phyloP scores from a whole-genome alignment of 352 stramenopile species.

The Phytopythium mirpurense region DNA sequence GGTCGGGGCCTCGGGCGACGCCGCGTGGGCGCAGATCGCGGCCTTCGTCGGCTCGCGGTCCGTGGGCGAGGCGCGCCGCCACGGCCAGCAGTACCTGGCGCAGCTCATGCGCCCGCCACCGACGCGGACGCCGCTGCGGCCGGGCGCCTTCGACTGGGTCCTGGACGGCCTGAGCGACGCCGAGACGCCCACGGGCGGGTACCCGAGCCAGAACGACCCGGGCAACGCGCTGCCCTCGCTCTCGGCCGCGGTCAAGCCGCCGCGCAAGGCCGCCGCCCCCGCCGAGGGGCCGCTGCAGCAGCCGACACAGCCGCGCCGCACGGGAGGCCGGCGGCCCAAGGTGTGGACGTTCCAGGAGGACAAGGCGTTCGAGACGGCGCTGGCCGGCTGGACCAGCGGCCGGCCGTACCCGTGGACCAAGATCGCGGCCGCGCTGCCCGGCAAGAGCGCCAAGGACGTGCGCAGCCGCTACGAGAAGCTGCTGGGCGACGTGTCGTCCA shows the following conservation, averaged over 20 bases:
- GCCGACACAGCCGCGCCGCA: constrained; percentile 17
- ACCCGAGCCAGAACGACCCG: constrained; percentile 20
- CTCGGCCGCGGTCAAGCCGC: background rate
- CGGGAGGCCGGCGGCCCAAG: constrained; percentile 23
- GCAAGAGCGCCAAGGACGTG: constrained; percentile 74
- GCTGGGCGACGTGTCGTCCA: constrained; percentile 60
- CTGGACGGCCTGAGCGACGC: constrained; percentile 6
- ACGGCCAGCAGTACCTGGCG: constrained; percentile 72
- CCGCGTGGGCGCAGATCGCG: constrained; percentile 71
- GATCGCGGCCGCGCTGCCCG: constrained; percentile 60
- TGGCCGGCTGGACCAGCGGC: constrained; percentile 49
- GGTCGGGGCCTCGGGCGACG: constrained; percentile 40
- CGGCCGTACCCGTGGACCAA: constrained; percentile 79
- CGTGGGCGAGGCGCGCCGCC: constrained; percentile 56
- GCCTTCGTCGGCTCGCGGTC: constrained; percentile 64
- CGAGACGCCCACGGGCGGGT: background rate
- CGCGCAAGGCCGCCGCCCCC: background rate
- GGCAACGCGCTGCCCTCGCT: background rate
- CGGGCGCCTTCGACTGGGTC: constrained; percentile 5
- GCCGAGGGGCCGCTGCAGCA: constrained; percentile 15
- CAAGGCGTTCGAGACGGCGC: constrained; percentile 68
- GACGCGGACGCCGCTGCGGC: constrained; percentile 12
- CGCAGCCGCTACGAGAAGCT: constrained; percentile 70
- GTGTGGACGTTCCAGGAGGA: constrained; percentile 81
- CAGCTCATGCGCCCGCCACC: constrained; percentile 66